Conservation (phyloP, 2,329 filamentous ascomycete genomes). For the Colletotrichum spaethianum region DNA sequence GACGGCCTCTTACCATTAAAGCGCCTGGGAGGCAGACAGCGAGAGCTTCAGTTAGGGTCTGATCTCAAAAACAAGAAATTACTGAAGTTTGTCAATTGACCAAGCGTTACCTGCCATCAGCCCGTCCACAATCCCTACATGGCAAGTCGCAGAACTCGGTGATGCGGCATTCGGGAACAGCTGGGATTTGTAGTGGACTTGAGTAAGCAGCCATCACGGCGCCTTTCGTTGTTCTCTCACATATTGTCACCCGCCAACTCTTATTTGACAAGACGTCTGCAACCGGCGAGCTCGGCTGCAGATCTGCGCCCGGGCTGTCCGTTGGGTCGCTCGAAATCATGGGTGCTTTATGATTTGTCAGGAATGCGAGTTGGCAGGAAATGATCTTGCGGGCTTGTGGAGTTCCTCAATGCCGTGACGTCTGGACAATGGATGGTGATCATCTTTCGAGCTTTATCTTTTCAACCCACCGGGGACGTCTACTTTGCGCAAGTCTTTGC, state of each 20-base stretch:
- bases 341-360: not conserved
- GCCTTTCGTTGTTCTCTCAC: not conserved
- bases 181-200: not conserved
- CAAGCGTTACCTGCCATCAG: constrained; percentile 2
- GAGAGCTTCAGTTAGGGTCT: not conserved
- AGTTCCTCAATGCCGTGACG: not conserved
- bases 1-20: constrained; percentile 6
- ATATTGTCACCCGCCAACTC: not conserved
- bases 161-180: not conserved
- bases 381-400: not conserved
- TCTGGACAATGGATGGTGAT: not conserved
- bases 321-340: not conserved
- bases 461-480: not conserved
- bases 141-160: too few species aligned
- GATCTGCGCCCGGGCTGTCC: not conserved
- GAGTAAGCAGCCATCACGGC: constrained; percentile 1
- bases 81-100: constrained; percentile 13
- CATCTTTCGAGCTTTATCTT: not conserved
- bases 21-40: constrained; percentile 3
- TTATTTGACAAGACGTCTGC: not conserved
- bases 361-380: not conserved
- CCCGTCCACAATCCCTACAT: not conserved
- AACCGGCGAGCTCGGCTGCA: not conserved
- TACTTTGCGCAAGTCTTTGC: not conserved
- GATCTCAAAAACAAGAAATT: constrained; percentile 10